A percentile compares a stretch with the other conserved stretches of the same genome.
Conservation (phyloP, 495 filamentous ascomycete genomes). For the Zalerion maritima region DNA sequence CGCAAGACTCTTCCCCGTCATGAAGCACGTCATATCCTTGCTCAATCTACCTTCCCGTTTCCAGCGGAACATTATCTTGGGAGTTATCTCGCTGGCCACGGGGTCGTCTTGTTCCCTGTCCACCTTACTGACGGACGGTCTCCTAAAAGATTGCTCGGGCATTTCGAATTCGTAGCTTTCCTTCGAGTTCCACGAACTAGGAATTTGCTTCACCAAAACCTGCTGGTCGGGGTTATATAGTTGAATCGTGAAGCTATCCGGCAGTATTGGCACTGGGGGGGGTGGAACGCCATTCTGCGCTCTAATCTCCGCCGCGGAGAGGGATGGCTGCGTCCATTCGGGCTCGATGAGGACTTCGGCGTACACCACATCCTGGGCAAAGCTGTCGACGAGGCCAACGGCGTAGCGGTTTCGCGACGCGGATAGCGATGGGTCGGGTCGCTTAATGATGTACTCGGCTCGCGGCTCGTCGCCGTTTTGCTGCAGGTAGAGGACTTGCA, state of each 20-base stretch:
- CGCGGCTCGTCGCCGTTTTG: slow-evolving; percentile 68
- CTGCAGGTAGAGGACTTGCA: slow-evolving; percentile 54
- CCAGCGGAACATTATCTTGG: slow-evolving; percentile 78
- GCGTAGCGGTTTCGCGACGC: slow-evolving; percentile 71
- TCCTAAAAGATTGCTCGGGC: slow-evolving; percentile 70
- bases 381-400: slow-evolving; percentile 69
- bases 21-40: slow-evolving; percentile 62
- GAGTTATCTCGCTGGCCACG: slow-evolving; percentile 51
- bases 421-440: slow-evolving; percentile 53
- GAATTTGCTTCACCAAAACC: slow-evolving; percentile 51
- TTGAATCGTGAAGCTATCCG: slow-evolving; percentile 64
- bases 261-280: slow-evolving; percentile 60
- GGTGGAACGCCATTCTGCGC: slow-evolving; percentile 50
- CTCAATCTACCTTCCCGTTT: slow-evolving; percentile 77
- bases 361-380: slow-evolving; percentile 66
- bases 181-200: slow-evolving; percentile 61
- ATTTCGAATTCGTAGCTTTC: slow-evolving; percentile 86
- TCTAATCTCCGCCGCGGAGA: slow-evolving; percentile 67
- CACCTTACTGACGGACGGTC: slow-evolving; percentile 58
- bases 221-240: slow-evolving; percentile 92
- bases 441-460: slow-evolving; percentile 63
- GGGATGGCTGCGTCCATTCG: slow-evolving; percentile 65
- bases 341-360: slow-evolving; percentile 77
- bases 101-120: slow-evolving; percentile 63
- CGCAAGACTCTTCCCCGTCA: slow-evolving; percentile 60